Evolutionary conservation across 2,329 filamentous ascomycete species (phyloP).

Genomic region (Aureobasidium sp.): DNA sequence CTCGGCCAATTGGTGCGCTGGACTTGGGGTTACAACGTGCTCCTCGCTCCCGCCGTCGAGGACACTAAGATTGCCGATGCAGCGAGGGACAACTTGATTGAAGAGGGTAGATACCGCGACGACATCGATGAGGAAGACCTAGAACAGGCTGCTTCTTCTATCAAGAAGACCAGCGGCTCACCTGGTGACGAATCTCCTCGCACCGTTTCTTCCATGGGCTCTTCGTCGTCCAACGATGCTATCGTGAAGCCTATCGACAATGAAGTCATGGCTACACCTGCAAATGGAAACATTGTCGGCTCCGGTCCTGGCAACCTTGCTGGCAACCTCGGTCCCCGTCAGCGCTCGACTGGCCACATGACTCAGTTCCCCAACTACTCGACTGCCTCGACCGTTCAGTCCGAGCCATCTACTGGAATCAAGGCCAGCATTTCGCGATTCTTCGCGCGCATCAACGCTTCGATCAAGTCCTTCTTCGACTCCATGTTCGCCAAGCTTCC

Average conservation of each 20-base stretch:
- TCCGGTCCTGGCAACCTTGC: conserved; percentile 29
- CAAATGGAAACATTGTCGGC: conserved; percentile 38
- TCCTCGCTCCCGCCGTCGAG: conserved; percentile 77
- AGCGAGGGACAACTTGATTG: conserved; percentile 30
- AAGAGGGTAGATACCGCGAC: conserved; percentile 49
- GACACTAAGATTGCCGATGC: conserved; percentile 48
- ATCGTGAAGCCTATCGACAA: conserved; percentile 20
- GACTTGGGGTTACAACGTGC: conserved; percentile 96
- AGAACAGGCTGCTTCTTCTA: conserved; percentile 25
- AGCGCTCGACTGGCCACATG: conserved; percentile 44
- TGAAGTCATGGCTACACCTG: conserved; percentile 33
- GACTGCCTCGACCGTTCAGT: conserved; percentile 17
- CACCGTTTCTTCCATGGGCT: conserved; percentile 19
- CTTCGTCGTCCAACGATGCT: conserved; percentile 21
- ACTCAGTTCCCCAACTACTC: conserved; percentile 33
- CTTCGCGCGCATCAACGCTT: conserved; percentile 15
- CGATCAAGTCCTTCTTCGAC: conserved; percentile 24
- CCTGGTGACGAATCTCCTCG: conserved; percentile 37
- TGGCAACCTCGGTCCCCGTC: conserved; percentile 24
- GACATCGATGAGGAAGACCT: conserved; percentile 35
- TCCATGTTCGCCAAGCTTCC: conserved; percentile 44
- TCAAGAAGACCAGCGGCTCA: conserved; percentile 30
- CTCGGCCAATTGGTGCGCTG: conserved; percentile 89
- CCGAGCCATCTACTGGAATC: conserved; percentile 16
- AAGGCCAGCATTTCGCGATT: conserved; percentile 17